Conservation (phyloP, 257 asterid species). For the Fraxinus americana region DNA sequence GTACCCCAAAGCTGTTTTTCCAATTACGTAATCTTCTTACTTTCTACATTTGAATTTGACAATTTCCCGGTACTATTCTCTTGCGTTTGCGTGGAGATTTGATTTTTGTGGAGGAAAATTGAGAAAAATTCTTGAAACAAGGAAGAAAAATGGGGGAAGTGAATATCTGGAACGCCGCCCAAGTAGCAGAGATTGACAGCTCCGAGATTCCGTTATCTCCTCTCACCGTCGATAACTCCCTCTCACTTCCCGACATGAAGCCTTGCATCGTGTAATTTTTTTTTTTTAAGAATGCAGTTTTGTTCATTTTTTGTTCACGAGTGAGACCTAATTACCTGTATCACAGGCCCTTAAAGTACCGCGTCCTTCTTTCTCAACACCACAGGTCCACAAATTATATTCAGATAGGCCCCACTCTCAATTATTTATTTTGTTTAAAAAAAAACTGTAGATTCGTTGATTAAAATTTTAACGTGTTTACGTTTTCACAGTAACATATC, state of each 20-base stretch:
- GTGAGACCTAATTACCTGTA: no score
- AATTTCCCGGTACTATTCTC: background rate
- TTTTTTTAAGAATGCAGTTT: background rate
- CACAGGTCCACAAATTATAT: no score
- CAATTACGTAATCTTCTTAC: background rate
- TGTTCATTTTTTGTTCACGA: background rate
- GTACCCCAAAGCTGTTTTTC: no score
- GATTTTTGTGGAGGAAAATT: background rate
- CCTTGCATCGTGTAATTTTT: slow-evolving; percentile 73
- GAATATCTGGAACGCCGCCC: slow-evolving; percentile 81
- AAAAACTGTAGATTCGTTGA: no score
- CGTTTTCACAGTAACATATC: no score
- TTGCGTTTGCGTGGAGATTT: background rate
- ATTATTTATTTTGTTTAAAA: no score
- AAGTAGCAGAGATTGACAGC: slow-evolving; percentile 66
- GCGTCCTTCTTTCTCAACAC: no score
- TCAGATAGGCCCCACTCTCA: no score
- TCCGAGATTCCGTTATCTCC: slow-evolving; percentile 69
- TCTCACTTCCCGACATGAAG: slow-evolving; percentile 63
- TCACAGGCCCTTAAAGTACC: no score
- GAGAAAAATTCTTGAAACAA: background rate
- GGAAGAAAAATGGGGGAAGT: slow-evolving; percentile 49
- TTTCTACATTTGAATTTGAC: background rate
- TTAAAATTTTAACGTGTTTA: no score
- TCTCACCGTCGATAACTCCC: slow-evolving; percentile 74